Evolutionary conservation across 2,329 filamentous ascomycete species (phyloP).

Genomic region (Blastomyces emzantsi): DNA sequence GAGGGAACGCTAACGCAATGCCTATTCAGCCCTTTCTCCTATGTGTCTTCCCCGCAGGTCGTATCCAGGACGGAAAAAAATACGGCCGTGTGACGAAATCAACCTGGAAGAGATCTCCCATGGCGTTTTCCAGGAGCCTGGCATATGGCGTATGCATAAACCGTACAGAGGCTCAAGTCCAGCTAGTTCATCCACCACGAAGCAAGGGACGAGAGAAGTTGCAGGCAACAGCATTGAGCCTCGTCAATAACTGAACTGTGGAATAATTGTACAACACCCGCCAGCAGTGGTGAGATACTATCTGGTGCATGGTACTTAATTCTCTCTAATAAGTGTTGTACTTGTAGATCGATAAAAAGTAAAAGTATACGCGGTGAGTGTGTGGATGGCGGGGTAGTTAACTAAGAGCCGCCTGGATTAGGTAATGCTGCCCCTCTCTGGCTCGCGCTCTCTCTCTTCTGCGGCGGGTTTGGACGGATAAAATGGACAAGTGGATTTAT

Average conservation of each 20-base stretch:
- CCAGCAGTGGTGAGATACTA: not conserved
- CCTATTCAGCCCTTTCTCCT: not conserved
- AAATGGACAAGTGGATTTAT: too few relatives aligned
- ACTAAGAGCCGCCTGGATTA: not conserved
- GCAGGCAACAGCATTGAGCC: not conserved
- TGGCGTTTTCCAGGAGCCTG: not conserved
- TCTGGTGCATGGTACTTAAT: not conserved
- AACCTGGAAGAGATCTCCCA: not conserved
- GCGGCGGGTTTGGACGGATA: not conserved
- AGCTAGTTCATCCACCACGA: not conserved
- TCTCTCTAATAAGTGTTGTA: not conserved
- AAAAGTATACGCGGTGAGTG: too few relatives aligned
- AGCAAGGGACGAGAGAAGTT: not conserved
- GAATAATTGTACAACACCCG: not conserved
- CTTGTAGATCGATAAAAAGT: not conserved
- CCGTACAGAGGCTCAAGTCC: not conserved
- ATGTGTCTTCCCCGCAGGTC: not conserved
- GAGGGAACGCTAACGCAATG: not conserved
- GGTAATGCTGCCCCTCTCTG: not conserved
- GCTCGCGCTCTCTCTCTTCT: too few relatives aligned
- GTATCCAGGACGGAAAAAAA: not conserved
- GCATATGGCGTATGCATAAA: not conserved
- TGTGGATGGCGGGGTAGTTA: not conserved
- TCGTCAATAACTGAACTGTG: too few relatives aligned
- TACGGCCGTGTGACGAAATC: not conserved